Evolutionary conservation across 2,329 filamentous ascomycete genomes (phyloP), one percentile per base, ranked within the genome.

Genomic region (Lasiodiplodia theobromae): DNA sequence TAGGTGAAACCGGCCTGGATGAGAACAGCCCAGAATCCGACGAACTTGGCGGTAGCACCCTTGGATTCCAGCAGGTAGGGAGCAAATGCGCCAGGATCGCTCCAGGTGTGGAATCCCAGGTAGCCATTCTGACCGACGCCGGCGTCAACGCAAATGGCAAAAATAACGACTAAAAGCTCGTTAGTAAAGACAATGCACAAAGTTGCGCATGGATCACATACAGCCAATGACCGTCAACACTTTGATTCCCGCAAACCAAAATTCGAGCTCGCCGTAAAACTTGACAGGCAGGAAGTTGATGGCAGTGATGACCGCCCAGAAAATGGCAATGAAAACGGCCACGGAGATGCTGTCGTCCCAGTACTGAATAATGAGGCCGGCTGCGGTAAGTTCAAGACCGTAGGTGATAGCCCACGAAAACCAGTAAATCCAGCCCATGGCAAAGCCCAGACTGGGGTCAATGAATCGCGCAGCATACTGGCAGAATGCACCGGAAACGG

Each of bases 381-480:
- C 88, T 0, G 90, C 90, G 0, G 88, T 91, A 49, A 94, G 83
- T 75, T 94, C 91, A 10, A 93, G 85, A 0, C 91, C 90, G 72
- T 88, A 92, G 0, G 91, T 93, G 68, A 91, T 88, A 21, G 88
- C 85, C 90, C 90, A 94, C 47, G 86, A 89, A 75, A 93, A 93
- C 89, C 90, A 94, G 80, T 94, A 94, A 69, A 92, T 89, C 91
- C 91, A 94, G 23, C 92, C 92, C 86, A 94, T 91, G 23, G 91
- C 86, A 74, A 94, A 94, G 8, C 91, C 91, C 58, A 93, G 82
- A 68, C 89, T 89, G 12, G 88, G 89, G 74, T 92, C 89, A 69
- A 93, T 86, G 73, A 95, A 93, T 21, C 92, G 90, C 49, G 88
- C 86, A 25, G 92, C 91, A 74, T 94, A 95, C 52, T 89, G 86